A percentile compares a stretch with the other conserved stretches of the same genome.
These are phyloP conservation scores for Candida namnaoensis DNA, from an alignment of 805 yeast genomes.

Conservation along the genomic window DNA sequence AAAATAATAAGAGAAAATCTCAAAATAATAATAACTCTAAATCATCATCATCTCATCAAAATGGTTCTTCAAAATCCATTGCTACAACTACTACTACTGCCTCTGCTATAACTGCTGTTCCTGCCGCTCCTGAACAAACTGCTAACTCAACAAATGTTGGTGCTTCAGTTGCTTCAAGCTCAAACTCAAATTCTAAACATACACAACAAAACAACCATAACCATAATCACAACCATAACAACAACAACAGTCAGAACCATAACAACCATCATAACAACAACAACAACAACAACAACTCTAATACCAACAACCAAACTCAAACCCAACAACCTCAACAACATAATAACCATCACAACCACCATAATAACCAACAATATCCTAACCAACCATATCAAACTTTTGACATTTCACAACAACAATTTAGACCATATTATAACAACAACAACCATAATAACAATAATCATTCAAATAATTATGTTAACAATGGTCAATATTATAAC, in stretches of 20 bases:
- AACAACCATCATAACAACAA: slow-evolving; percentile 1
- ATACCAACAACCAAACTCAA: too few relatives aligned
- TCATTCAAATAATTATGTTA: slow-evolving; percentile 7
- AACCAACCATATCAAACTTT: neutral
- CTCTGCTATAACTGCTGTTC: neutral
- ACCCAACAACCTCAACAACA: neutral
- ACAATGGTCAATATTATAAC: slow-evolving; percentile 4
- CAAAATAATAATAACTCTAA: neutral
- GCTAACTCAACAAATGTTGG: too few relatives aligned
- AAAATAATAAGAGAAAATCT: neutral
- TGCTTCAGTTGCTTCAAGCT: too few relatives aligned
- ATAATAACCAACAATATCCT: slow-evolving; percentile 3
- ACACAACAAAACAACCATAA: neutral
- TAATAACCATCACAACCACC: slow-evolving; percentile 1
- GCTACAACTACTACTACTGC: neutral
- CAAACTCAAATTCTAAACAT: neutral
- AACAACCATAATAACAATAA: slow-evolving; percentile 1
- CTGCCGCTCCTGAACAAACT: neutral
- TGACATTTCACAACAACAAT: slow-evolving; percentile 12
- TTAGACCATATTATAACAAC: slow-evolving; percentile 12
- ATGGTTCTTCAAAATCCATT: neutral
- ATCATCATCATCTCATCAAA: too few relatives aligned
- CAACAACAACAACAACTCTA: slow-evolving; percentile 3
- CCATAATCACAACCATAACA: neutral
- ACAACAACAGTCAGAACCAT: slow-evolving; percentile 2